Conservation (phyloP, 176 grass and related monocot genomes). For the Phyllostachys edulis region DNA sequence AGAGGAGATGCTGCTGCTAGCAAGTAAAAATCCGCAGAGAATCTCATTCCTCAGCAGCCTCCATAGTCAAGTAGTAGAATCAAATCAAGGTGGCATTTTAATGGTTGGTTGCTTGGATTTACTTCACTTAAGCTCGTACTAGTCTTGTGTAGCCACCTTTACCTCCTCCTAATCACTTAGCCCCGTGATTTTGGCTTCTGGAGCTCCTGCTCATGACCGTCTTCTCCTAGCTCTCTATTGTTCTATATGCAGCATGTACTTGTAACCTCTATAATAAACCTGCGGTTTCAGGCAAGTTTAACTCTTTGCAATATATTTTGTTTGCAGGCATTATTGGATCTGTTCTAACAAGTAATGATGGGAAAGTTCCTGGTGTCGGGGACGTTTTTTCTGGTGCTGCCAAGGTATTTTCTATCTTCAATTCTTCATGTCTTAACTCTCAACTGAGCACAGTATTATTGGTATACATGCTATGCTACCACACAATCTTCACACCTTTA, state of each 20-base stretch:
- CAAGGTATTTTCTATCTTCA: slow-evolving; percentile 3
- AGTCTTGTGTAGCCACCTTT: not conserved
- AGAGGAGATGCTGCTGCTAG: not conserved
- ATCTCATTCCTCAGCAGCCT: not conserved
- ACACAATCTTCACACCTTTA: not conserved
- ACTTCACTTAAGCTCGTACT: not conserved
- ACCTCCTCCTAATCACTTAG: not conserved
- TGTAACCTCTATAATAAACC: not conserved
- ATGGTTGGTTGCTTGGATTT: not conserved
- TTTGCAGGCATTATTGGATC: slow-evolving; percentile 36
- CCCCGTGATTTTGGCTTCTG: not conserved
- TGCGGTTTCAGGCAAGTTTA: not conserved
- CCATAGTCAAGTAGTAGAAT: not conserved
- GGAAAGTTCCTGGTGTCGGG: slow-evolving; percentile 4
- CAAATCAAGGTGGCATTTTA: not conserved
- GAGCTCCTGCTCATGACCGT: not conserved
- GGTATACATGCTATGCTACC: no score
- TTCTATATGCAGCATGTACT: not conserved
- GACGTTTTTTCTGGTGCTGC: slow-evolving; percentile 29
- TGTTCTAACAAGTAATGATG: not conserved
- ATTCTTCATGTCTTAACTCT: not conserved
- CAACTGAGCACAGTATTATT: not conserved
- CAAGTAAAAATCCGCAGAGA: not conserved
- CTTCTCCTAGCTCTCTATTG: not conserved
- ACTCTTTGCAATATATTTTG: not conserved